Evolutionary conservation across 31 red algal species (phyloP).

Genomic region (Odonthalia washingtoniensis): DNA sequence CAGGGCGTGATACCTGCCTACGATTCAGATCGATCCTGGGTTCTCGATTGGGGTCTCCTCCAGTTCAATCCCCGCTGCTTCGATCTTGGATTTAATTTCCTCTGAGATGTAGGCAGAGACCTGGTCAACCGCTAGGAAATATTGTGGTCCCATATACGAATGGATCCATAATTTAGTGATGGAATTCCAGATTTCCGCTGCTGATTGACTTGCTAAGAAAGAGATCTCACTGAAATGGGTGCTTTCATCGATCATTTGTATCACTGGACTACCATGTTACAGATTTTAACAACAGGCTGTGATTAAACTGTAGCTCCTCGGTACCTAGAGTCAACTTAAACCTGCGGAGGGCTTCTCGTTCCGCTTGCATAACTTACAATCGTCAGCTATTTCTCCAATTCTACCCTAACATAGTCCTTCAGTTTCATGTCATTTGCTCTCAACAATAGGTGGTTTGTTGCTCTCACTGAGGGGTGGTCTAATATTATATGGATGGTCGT

Average conservation of each 20-base stretch:
- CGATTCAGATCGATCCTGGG: not conserved
- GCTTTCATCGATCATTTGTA: not conserved
- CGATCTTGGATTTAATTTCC: not conserved
- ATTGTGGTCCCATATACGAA: not conserved
- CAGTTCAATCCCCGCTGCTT: not conserved
- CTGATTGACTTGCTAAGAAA: not conserved
- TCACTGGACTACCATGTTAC: not conserved
- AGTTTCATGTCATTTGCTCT: constrained; percentile 7
- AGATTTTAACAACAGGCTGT: not conserved
- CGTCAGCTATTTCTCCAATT: not conserved
- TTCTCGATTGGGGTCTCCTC: not conserved
- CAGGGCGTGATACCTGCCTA: not conserved
- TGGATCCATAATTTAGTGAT: not conserved
- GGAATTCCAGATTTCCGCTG: not conserved
- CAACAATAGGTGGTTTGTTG: constrained; percentile 39
- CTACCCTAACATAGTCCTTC: not conserved
- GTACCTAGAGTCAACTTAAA: not conserved
- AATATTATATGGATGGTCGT: constrained; percentile 30
- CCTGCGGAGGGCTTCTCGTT: not conserved
- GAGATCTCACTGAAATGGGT: not conserved
- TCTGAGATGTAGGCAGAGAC: not conserved
- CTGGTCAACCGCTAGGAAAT: not conserved
- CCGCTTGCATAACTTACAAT: not conserved
- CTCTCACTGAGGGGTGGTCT: constrained; percentile 41
- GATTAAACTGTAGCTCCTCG: not conserved